Evolutionary conservation across 805 yeast genomes (phyloP), one percentile per base, ranked within the genome.

Genomic region (Cyberlindnera mrakii): DNA sequence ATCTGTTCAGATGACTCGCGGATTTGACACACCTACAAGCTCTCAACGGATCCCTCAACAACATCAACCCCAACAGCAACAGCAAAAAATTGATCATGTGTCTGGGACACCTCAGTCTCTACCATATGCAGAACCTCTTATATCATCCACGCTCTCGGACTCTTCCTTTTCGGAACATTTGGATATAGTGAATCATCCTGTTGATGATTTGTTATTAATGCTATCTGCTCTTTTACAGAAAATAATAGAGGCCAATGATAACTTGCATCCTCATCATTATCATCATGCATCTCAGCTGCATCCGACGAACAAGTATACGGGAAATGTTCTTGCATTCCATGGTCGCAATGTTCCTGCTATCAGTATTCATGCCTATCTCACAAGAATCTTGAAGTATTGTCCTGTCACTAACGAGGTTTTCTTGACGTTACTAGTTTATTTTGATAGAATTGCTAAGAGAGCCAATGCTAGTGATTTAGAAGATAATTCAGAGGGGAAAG

Each of bases 321-420:
- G 82, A 3, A 80, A 79, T 47, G 86, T 91, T 4, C 67, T 91
- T 44, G 93, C 96, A 37, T 93, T 93, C 62, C 96, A 89, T 63
- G 99, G 99, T 15, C 81, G 95, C 45, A 95, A 91, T 59, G 82
- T 93, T 9, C 99, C 99, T 1, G 96, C 95, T n/a, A 93, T 93
- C 42, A 78, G 90, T 11, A 73, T 93, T 38, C 89, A 88, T 55
- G 93, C 95, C 17, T 93, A 93, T 60, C 72, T 93, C 46, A 77
- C 87, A 35, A 79, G 99, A 58, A 91, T 93, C 25, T 77, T 91
- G 60, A 91, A 91, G 64, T 93, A 93, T 66, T 93, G 99, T 63
- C 98, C 99, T 0, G 93, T 93, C n/a, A 90, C 99, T 3, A 91
- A 91, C 64, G 98, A 93, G 61, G 98, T 93, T 30, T 93, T 90